Evolutionary conservation across 2,329 filamentous ascomycete genomes (phyloP).

Genomic region (Fusarium circinatum): DNA sequence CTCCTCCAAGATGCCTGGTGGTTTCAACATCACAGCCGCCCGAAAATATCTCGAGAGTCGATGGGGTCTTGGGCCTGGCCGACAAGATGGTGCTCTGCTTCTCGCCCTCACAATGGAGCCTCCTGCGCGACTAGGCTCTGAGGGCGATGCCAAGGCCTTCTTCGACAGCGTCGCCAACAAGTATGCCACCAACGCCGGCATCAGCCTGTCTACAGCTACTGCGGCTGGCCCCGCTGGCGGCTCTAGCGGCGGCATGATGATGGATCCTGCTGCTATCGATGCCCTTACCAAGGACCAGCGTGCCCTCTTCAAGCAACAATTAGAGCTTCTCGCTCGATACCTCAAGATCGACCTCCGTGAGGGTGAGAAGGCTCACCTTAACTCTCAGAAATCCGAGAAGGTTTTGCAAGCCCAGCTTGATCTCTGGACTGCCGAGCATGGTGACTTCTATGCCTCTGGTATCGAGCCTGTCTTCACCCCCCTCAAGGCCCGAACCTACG

Average conservation of each 20-base stretch:
- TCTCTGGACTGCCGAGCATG: conserved; percentile 94
- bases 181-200: conserved; percentile 84
- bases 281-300: conserved; percentile 97
- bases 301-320: conserved; percentile 96
- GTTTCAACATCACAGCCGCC: conserved; percentile 97
- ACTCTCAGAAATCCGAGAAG: conserved; percentile 84
- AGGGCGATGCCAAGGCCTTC: conserved; percentile 91
- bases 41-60: conserved; percentile 94
- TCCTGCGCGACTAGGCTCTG: conserved; percentile 84
- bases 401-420: conserved; percentile 93
- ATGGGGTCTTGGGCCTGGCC: conserved; percentile 87
- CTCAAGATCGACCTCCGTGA: conserved; percentile 96
- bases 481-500: conserved; percentile 94
- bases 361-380: conserved; percentile 93
- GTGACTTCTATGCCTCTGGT: conserved; percentile 93
- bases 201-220: conserved; percentile 82
- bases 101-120: conserved; percentile 95
- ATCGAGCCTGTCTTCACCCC: conserved; percentile 95
- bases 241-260: conserved; percentile 92
- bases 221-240: conserved; percentile 78
- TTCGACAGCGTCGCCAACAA: conserved; percentile 90
- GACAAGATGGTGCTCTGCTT: conserved; percentile 91
- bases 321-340: conserved; percentile 94
- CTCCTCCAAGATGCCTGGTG: conserved; percentile 99
- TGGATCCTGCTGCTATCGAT: conserved; percentile 97